phyloP scores from a whole-genome alignment of 2,329 filamentous ascomycete genomes.

The Fusarium secorum region DNA sequence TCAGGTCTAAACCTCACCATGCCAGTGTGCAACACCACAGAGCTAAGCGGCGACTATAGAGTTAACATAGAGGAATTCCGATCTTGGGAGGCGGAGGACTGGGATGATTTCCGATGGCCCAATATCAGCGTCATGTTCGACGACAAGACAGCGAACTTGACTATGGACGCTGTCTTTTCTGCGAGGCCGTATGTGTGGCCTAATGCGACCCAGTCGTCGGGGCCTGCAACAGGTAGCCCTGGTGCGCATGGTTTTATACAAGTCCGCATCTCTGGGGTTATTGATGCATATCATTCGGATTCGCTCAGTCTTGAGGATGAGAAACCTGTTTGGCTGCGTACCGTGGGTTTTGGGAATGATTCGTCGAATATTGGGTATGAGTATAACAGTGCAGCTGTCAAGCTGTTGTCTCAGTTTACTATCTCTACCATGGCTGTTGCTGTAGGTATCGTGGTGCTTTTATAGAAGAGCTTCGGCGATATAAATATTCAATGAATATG shows the following conservation, averaged over 20 bases:
- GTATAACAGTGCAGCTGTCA: background rate
- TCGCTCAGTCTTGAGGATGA: background rate
- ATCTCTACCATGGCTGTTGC: background rate
- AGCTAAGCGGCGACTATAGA: background rate
- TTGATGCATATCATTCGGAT: constrained; percentile 3
- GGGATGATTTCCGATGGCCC: background rate
- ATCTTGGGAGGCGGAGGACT: background rate
- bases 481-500: accelerated
- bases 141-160: background rate
- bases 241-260: background rate
- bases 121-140: background rate
- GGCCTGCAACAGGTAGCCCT: background rate
- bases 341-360: constrained; percentile 1
- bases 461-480: background rate
- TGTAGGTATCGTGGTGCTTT: accelerated
- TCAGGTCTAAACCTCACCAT: background rate
- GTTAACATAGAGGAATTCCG: accelerated
- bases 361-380: background rate
- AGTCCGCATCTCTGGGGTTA: background rate
- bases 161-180: background rate
- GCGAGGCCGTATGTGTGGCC: background rate
- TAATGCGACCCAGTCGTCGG: background rate
- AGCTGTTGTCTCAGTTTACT: accelerated
- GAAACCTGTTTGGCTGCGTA: background rate
- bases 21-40: background rate